Conservation (phyloP, 148 eudicot species). For the Vaccinium myrtillus region DNA sequence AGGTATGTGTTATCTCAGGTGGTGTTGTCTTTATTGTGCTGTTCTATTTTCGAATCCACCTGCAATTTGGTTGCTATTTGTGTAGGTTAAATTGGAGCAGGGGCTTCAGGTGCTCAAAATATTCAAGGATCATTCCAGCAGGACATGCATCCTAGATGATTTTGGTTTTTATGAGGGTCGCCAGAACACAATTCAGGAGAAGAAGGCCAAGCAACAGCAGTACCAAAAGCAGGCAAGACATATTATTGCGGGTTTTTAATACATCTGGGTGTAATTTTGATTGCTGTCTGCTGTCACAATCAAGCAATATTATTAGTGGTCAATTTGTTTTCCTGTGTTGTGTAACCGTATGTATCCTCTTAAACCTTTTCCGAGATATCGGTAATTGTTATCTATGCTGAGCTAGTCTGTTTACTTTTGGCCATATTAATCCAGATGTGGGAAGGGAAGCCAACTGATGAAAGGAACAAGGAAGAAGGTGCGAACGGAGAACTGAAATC, state of each 20-base stretch:
- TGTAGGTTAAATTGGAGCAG: conserved; percentile 70
- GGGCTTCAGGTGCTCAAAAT: conserved; percentile 64
- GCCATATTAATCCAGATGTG: conserved; percentile 26
- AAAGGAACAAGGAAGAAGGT: conserved; percentile 38
- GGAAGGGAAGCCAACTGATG: conserved; percentile 52
- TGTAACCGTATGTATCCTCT: background rate
- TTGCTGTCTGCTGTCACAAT: background rate
- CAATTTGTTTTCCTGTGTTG: background rate
- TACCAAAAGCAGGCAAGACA: conserved; percentile 50
- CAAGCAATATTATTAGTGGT: background rate
- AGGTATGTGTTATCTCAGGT: conserved; percentile 33
- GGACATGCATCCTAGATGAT: conserved; percentile 65
- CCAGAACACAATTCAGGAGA: conserved; percentile 66
- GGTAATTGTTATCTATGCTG: background rate
- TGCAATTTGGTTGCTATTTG: background rate
- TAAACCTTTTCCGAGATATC: background rate
- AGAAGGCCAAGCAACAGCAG: conserved; percentile 67
- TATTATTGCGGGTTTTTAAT: background rate
- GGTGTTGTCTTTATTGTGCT: background rate
- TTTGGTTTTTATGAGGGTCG: conserved; percentile 76
- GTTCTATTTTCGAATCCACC: background rate
- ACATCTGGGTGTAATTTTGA: background rate
- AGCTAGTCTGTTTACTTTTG: background rate
- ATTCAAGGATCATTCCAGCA: conserved; percentile 57
- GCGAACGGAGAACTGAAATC: conserved; percentile 31